A percentile compares a stretch with the other conserved stretches of the same genome.
These are phyloP conservation scores for Phytophthora podocarpi DNA, from an alignment of 352 stramenopile genomes.

Conservation along the genomic window DNA sequence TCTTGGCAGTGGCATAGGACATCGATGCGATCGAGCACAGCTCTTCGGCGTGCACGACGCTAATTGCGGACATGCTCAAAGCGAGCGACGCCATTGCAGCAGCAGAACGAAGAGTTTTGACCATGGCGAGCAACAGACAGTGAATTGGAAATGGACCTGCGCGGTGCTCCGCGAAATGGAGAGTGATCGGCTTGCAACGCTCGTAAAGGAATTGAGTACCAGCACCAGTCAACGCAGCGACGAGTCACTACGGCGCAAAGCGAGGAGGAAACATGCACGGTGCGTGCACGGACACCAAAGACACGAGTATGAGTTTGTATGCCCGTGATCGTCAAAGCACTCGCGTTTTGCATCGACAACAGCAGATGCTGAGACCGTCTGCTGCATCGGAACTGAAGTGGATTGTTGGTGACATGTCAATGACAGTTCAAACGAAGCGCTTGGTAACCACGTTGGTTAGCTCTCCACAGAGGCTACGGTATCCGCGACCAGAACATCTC, in stretches of 20 bases:
- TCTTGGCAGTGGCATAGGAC: slow-evolving; percentile 41
- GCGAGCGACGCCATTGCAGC: slow-evolving; percentile 12
- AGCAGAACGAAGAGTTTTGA: slow-evolving; percentile 18
- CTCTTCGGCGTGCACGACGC: slow-evolving; percentile 28
- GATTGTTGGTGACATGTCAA: slow-evolving; percentile 2
- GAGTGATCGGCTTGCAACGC: no score
- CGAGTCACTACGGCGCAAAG: slow-evolving; percentile 4
- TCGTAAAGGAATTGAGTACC: neutral
- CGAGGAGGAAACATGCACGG: slow-evolving; percentile 11
- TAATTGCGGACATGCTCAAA: slow-evolving; percentile 15
- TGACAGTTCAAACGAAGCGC: neutral
- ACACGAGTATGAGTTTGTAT: slow-evolving; percentile 27
- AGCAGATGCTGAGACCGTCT: slow-evolving; percentile 19
- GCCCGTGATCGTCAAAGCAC: slow-evolving; percentile 17
- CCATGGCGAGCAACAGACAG: no score
- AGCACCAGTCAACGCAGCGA: slow-evolving; percentile 4
- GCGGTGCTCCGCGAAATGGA: slow-evolving; percentile 16
- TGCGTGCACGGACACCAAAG: no score
- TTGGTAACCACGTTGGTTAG: no score
- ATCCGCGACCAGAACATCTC: slow-evolving; percentile 9
- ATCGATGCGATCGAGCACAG: slow-evolving; percentile 42
- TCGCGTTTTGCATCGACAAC: neutral
- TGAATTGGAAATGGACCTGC: neutral
- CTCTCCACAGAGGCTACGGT: no score
- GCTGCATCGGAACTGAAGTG: slow-evolving; percentile 11